These are phyloP conservation scores for Paramecium sexaurelia DNA, from an alignment of 73 alveolate species.

Conservation along the genomic window DNA sequence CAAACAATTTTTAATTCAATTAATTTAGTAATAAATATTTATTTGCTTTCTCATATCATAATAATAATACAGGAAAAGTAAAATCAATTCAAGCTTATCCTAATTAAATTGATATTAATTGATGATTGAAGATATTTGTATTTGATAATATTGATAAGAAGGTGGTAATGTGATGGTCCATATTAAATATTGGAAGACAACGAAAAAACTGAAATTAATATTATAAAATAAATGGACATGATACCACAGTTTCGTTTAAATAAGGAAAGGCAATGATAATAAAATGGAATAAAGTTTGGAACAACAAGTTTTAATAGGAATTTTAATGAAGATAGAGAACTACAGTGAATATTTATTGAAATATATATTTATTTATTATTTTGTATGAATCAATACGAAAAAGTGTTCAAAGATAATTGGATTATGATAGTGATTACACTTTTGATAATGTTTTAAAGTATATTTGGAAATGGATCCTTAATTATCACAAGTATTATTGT, in stretches of 20 bases:
- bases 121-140: background rate
- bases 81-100: background rate
- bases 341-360: background rate
- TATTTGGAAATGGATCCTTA: constrained; percentile 2
- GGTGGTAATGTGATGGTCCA: no score
- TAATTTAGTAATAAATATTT: background rate
- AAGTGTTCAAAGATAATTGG: background rate
- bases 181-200: background rate
- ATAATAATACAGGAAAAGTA: background rate
- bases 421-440: background rate
- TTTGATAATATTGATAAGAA: no score
- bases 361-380: background rate
- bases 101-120: background rate
- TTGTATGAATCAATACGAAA: background rate
- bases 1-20: background rate
- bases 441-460: background rate
- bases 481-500: background rate
- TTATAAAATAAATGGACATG: background rate
- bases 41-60: background rate
- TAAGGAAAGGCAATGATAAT: no score
- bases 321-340: background rate
- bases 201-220: background rate
- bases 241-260: background rate
- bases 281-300: background rate
- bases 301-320: background rate